phyloP scores from a whole-genome alignment of 441 rosid genomes.

The Geranium incanum region DNA sequence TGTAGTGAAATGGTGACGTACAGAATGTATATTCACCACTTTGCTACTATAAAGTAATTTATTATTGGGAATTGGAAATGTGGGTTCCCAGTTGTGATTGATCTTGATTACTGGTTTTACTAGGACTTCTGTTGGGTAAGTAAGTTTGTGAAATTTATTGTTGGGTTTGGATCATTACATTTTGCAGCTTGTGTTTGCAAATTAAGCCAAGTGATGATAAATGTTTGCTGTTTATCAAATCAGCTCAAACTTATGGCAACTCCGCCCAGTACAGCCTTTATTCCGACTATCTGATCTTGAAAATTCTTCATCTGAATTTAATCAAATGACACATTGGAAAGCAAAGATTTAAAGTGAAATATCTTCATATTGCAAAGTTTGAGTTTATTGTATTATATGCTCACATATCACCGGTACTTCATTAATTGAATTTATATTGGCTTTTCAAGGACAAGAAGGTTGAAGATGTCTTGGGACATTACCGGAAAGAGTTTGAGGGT shows the following conservation, averaged over 20 bases:
- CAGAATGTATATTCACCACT: neutral
- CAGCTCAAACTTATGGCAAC: slow-evolving; percentile 1
- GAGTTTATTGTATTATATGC: neutral
- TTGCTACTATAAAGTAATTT: neutral
- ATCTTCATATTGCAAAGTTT: neutral
- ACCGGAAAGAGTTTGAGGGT: slow-evolving; percentile 18
- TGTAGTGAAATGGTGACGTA: neutral
- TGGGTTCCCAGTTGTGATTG: slow-evolving; percentile 6
- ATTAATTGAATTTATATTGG: neutral
- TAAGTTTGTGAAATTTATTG: neutral
- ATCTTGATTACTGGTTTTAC: neutral
- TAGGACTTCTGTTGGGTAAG: neutral
- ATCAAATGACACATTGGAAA: neutral
- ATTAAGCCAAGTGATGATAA: neutral
- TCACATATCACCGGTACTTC: neutral
- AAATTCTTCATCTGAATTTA: neutral
- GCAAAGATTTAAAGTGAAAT: neutral
- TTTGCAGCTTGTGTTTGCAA: neutral
- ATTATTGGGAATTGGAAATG: neutral
- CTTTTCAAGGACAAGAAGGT: slow-evolving; percentile 13
- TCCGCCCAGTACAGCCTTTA: neutral
- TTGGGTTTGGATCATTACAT: neutral
- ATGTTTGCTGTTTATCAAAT: neutral
- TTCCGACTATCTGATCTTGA: slow-evolving; percentile 2
- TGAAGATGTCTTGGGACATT: slow-evolving; percentile 18